phyloP scores from a whole-genome alignment of 495 filamentous ascomycete species.

The Xylaria grammica region DNA sequence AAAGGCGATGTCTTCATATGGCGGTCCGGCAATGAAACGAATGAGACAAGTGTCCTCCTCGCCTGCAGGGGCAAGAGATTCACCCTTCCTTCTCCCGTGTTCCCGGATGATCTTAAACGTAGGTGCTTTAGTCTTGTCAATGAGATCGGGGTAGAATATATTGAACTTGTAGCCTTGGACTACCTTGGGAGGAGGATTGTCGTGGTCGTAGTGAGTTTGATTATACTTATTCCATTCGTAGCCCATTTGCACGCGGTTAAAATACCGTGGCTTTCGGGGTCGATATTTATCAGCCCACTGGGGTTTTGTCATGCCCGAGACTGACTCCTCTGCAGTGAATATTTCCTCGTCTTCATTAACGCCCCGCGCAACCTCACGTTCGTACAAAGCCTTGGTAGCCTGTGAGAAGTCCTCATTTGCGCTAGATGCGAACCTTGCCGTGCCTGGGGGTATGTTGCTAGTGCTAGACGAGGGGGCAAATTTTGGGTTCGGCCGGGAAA shows the following conservation, averaged over 20 bases:
- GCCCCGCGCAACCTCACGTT: conserved; percentile 90
- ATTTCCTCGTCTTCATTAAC: conserved; percentile 95
- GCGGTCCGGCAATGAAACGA: conserved; percentile 91
- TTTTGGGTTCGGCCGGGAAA: conserved; percentile 21
- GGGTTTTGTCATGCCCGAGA: conserved; percentile 66
- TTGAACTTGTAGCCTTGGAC: conserved; percentile 99
- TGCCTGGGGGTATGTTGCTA: conserved; percentile 59
- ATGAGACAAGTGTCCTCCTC: conserved; percentile 98
- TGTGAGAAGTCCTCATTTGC: conserved; percentile 88
- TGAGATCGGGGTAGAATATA: conserved; percentile 98
- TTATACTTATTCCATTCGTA: conserved; percentile 99
- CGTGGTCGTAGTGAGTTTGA: conserved; percentile 99
- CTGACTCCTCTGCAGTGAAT: conserved; percentile 87
- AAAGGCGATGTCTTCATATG: conserved; percentile 97
- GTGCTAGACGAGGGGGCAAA: conserved; percentile 24
- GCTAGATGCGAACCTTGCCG: conserved; percentile 74
- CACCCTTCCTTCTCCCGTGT: conserved; percentile 81
- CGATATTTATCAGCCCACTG: conserved; percentile 91
- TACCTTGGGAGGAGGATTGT: conserved; percentile 96
- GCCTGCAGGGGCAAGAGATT: conserved; percentile 93
- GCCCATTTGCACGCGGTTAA: conserved; percentile 98
- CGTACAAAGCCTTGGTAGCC: conserved; percentile 88
- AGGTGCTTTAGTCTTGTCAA: conserved; percentile 91
- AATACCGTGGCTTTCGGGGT: conserved; percentile 93
- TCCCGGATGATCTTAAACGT: conserved; percentile 96